Evolutionary conservation across 331 rosid genomes (phyloP).

Genomic region (Spiraea crenata): DNA sequence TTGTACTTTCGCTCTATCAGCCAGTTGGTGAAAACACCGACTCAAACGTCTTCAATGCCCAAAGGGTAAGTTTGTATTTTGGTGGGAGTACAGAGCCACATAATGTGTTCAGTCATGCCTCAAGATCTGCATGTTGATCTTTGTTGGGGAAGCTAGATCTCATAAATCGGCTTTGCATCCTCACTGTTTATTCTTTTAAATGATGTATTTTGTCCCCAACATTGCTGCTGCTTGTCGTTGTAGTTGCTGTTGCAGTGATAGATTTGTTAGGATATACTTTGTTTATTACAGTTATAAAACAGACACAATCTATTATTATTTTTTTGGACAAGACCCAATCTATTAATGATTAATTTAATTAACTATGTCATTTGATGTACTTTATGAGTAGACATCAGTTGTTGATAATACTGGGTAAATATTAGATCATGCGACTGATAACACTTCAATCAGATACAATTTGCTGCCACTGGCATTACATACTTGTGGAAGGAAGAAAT

Average conservation of each 20-base stretch:
- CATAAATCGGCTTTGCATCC: constrained; percentile 15
- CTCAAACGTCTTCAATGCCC: constrained; percentile 37
- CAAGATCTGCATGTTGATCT: constrained; percentile 26
- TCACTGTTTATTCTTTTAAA: constrained; percentile 32
- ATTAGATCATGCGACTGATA: no score
- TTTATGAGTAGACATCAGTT: no score
- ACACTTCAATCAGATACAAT: no score
- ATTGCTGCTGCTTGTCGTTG: background rate
- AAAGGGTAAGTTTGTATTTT: constrained; percentile 47
- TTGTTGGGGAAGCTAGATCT: constrained; percentile 12
- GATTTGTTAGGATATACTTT: background rate
- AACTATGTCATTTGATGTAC: no score
- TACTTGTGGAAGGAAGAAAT: no score
- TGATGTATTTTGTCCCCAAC: background rate
- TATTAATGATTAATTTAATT: no score
- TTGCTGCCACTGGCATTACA: no score
- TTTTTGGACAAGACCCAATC: no score
- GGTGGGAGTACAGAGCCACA: constrained; percentile 31
- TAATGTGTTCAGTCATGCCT: constrained; percentile 15
- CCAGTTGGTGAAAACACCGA: constrained; percentile 29
- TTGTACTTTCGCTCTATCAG: constrained; percentile 16
- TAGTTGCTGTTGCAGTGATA: constrained; percentile 9
- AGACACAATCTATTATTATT: background rate
- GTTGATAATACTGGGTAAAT: no score
- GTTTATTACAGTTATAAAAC: background rate